Evolutionary conservation across 106 monocot species (phyloP), one percentile per base, ranked within the genome.

Genomic region (Allium fistulosum): DNA sequence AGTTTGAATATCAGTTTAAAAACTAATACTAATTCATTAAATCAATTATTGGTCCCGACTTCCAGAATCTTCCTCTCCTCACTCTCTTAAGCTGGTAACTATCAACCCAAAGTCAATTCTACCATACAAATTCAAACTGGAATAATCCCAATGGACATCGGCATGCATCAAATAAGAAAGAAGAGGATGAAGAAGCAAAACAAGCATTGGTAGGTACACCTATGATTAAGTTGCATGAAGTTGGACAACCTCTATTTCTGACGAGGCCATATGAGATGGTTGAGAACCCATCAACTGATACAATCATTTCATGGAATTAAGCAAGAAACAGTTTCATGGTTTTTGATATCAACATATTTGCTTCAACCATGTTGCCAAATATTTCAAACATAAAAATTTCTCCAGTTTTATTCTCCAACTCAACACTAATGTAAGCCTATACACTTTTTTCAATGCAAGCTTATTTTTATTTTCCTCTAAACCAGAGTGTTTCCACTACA

Each of bases 321-420:
- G 73, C 49, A 10, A 28, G 75, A 17, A 92, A 85, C 51, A 92
- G 91, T 80, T 87, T 92, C 78, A 46, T 92, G 14, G 87, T 91
- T 8, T 84, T 84, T 84, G 91, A 91, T 14, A 53, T 82, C 0
- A 58, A 78, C 71, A 48, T 14, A 14, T 88, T 92, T 71, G 75
- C 87, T 9, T 57, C 49, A 14, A 59, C 59, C 11, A 63, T 87
- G 11, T 78, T 92, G 10, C 91, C 87, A 16, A 77, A 17, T 81
- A 80, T 65, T 91, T 91, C 91, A 90, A 90, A 75, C 89, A 90
- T 77, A 68, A 56, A 66, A 85, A 90, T 71, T 90, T 90, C 82
- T 85, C 89, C 75, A 85, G 82, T 82, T 90, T 90, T 80, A 65
- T 90, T 66, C 81, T 82, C 17, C 89, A 90, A 80, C 89, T 90